Base-by-base conservation (phyloP, 2,329 filamentous ascomycete genomes). In the Clonostachys rhizophaga region DNA sequence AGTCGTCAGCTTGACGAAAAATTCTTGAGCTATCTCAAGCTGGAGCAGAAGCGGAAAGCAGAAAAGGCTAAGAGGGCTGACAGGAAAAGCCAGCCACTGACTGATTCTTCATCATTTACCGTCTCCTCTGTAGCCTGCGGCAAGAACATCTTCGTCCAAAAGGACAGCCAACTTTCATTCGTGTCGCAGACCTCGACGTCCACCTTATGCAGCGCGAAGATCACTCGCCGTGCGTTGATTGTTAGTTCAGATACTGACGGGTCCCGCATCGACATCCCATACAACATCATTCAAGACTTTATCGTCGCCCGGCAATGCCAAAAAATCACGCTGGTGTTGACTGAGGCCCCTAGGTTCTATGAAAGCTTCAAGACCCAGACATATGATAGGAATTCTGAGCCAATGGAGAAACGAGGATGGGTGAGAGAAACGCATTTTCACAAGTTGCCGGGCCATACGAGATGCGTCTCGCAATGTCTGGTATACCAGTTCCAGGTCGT, bases 341-440 rank as follows among this genome's bases (percentile, higher is more conserved):
- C 57, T 17, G 70, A 75, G 33, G 68, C 78, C 2, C 79, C 79
- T 0, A 67, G 67, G 2, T 74, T 80, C 45, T 80, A 78, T 45
- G 54, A 57, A 16, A 49, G 14, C 18, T n/a, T 49, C 6, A 35
- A 34, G 50, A n/a, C 44, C 40, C 6, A 37, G 11, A 33, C 49
- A 43, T 47, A 43, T 30, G 36, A 46, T 47, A 14, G 43, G n/a
- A 43, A 33, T 30, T 10, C 8, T 30, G 24, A 10, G 9, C 24
- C 9, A 30, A 30, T 10, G 3, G 8, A 30, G 3, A 30, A 10
- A 10, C 24, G 24, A 11, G 36, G 10, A 49, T 50, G 34, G 61
- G 54, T 60, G 56, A 55, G 16, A 64, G 71, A 11, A 49, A 65
- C 10, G 53, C 52, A 5, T 51, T 55, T 0, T 50, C 74, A 1